phyloP scores from a whole-genome alignment of 2,329 filamentous ascomycete species.

The Helotiales sp. region DNA sequence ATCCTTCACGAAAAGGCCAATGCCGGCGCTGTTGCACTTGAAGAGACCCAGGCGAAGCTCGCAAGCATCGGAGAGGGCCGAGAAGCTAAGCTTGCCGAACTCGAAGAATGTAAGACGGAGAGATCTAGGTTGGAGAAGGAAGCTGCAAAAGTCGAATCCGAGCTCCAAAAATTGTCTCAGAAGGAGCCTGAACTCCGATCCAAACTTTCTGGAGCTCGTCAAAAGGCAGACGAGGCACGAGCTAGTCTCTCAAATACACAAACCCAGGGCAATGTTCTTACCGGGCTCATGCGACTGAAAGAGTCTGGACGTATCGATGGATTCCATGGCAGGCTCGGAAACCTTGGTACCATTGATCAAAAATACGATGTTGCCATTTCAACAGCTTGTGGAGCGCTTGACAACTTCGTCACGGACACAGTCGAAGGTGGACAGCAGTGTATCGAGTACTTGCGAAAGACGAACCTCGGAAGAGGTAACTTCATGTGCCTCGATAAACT shows the following conservation, averaged over 20 bases:
- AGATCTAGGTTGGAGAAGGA: constrained; percentile 77
- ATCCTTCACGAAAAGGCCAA: constrained; percentile 91
- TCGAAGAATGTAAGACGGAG: constrained; percentile 76
- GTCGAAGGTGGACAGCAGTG: constrained; percentile 97
- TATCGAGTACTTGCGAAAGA: constrained; percentile 96
- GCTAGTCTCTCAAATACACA: constrained; percentile 89
- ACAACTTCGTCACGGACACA: constrained; percentile 96
- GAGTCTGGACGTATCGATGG: constrained; percentile 97
- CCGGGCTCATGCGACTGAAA: constrained; percentile 90
- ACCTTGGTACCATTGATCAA: constrained; percentile 89
- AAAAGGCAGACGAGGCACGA: constrained; percentile 95
- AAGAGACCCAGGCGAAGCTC: constrained; percentile 84
- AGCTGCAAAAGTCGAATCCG: constrained; percentile 69
- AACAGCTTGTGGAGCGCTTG: constrained; percentile 86
- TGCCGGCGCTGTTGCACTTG: constrained; percentile 80
- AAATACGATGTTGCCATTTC: constrained; percentile 98
- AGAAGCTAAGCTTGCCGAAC: constrained; percentile 71
- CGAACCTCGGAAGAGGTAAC: constrained; percentile 93
- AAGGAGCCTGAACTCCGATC: constrained; percentile 83
- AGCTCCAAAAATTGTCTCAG: constrained; percentile 72
- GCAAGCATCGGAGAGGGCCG: constrained; percentile 73
- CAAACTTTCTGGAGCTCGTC: constrained; percentile 85
- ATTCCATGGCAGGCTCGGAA: constrained; percentile 93
- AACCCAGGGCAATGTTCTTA: constrained; percentile 89
- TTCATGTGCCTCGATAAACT: constrained; percentile 95